These are phyloP conservation scores for Termitomyces sp. DNA, from an alignment of 768 basidiomycete species.

Conservation along the genomic window DNA sequence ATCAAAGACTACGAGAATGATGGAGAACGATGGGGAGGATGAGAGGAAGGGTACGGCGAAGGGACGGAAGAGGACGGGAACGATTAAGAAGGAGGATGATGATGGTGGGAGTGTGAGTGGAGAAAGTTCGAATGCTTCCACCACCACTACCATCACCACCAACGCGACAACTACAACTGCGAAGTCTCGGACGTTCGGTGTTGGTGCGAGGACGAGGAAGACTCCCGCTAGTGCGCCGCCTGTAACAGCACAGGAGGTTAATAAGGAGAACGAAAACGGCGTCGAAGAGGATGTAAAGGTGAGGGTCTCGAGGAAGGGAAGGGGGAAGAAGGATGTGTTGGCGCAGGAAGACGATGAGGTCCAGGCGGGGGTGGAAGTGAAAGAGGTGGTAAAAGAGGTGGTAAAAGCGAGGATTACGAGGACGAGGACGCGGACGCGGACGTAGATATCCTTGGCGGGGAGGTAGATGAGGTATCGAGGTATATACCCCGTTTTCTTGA, in stretches of 20 bases:
- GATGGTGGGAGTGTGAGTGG: not conserved
- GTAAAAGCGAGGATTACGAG: constrained; percentile 24
- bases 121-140: not conserved
- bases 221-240: constrained; percentile 35
- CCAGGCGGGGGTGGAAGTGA: not conserved
- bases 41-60: constrained; percentile 13
- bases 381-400: constrained; percentile 18
- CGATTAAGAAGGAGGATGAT: constrained; percentile 12
- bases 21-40: not conserved
- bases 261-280: constrained; percentile 39
- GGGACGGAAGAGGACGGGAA: constrained; percentile 16
- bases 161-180: constrained; percentile 9
- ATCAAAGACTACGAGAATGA: not conserved
- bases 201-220: constrained; percentile 20
- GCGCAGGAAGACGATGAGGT: constrained; percentile 20
- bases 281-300: constrained; percentile 22
- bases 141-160: not conserved
- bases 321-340: constrained; percentile 20
- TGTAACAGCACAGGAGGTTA: constrained; percentile 21
- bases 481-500: constrained; percentile 1
- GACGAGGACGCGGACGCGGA: constrained; percentile 30
- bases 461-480: not conserved
- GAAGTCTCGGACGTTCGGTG: constrained; percentile 4
- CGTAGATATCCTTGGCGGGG: constrained; percentile 13
- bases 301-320: constrained; percentile 28